A percentile compares a stretch with the other conserved stretches of the same genome.
Evolutionary conservation across 495 filamentous ascomycete species (phyloP).

Genomic region (Penicillium herquei): DNA sequence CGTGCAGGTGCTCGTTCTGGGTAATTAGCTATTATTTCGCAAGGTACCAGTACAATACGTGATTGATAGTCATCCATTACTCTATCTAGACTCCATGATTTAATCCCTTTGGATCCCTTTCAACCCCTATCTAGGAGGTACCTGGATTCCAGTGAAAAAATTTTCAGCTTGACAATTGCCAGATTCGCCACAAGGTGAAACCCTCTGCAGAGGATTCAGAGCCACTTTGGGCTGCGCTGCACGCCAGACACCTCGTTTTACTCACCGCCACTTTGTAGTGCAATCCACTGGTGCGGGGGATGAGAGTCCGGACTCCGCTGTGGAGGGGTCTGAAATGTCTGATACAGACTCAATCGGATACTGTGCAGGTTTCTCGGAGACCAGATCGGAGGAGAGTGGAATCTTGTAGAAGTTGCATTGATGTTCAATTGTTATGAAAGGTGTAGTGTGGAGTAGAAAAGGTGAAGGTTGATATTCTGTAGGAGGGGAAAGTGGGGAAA

Average conservation of each 20-base stretch:
- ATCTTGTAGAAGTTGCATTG: background rate
- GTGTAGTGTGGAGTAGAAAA: no score
- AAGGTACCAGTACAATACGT: no score
- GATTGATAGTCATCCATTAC: no score
- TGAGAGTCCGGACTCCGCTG: conserved; percentile 5
- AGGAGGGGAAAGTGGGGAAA: background rate
- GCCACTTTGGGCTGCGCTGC: conserved; percentile 12
- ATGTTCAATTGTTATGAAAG: no score
- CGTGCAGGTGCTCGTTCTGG: background rate
- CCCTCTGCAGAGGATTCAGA: background rate
- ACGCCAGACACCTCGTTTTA: conserved; percentile 15
- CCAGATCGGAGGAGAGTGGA: background rate
- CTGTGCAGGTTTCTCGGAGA: background rate
- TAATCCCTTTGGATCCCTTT: no score
- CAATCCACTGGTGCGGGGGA: conserved; percentile 11
- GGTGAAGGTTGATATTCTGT: background rate
- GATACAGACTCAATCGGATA: background rate
- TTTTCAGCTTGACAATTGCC: background rate
- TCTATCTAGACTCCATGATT: no score
- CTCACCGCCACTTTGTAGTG: conserved; percentile 29
- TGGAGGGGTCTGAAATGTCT: conserved; percentile 5
- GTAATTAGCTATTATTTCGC: no score
- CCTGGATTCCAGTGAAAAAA: no score
- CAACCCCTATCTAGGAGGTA: no score
- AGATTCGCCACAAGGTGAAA: background rate